These are phyloP conservation scores for Erythrophleum fordii DNA, from an alignment of 306 rosid genomes.

Conservation along the genomic window DNA sequence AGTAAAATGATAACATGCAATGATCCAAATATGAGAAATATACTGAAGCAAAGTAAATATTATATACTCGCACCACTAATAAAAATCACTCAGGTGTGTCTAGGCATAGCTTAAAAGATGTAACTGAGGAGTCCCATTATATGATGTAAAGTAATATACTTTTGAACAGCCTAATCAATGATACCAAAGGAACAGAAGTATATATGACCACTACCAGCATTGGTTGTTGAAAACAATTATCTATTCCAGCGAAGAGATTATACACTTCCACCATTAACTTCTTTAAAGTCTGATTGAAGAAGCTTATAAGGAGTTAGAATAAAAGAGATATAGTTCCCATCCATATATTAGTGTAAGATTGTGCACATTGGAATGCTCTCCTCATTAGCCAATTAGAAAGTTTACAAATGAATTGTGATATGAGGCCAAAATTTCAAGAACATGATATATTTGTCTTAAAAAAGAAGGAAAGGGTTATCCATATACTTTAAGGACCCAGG, in stretches of 20 bases:
- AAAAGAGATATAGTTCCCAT: too few relatives aligned
- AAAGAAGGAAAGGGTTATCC: not conserved
- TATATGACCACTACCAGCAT: too few relatives aligned
- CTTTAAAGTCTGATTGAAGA: not conserved
- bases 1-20: not conserved
- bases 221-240: too few relatives aligned
- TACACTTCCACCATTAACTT: slow-evolving; percentile 1
- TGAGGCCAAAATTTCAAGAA: not conserved
- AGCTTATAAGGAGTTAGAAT: slow-evolving; percentile 10
- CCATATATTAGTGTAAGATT: not conserved
- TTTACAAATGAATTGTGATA: not conserved
- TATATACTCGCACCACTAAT: not conserved
- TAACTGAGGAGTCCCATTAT: not conserved
- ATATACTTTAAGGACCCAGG: not conserved
- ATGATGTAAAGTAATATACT: slow-evolving; percentile 2
- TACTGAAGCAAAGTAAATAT: not conserved
- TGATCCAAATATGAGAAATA: slow-evolving; percentile 26
- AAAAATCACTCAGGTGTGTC: not conserved
- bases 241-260: too few relatives aligned
- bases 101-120: slow-evolving; percentile 1
- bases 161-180: slow-evolving; percentile 21
- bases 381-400: not conserved
- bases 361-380: not conserved
- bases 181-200: not conserved
- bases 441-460: not conserved